Percentiles rank a stretch among this genome's conserved stretches.
These are phyloP conservation scores for Albizia julibrissin DNA, from an alignment of 306 rosid genomes.

Conservation along the genomic window DNA sequence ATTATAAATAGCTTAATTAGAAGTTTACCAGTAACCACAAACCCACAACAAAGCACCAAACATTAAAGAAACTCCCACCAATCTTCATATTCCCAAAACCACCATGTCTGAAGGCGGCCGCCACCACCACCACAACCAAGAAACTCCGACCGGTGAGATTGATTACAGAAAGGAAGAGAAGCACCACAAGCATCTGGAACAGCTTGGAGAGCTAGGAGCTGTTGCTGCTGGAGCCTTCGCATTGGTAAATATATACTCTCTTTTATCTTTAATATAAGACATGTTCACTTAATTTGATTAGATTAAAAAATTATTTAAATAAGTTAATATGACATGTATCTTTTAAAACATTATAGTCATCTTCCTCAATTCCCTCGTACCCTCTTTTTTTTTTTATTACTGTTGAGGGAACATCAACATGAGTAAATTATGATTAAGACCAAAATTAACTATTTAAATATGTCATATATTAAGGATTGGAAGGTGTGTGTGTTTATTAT, in stretches of 20 bases:
- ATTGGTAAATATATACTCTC: neutral
- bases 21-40: neutral
- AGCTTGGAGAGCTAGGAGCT: neutral
- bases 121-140: neutral
- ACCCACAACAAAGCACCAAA: neutral
- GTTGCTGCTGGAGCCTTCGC: neutral
- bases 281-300: too few relatives aligned
- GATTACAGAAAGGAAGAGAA: neutral
- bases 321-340: too few relatives aligned
- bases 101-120: neutral
- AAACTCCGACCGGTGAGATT: neutral
- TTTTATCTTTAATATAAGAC: too few relatives aligned
- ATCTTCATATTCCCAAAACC: neutral
- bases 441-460: too few relatives aligned
- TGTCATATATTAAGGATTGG: too few relatives aligned
- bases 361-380: too few relatives aligned
- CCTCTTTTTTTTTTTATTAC: too few relatives aligned
- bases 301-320: too few relatives aligned
- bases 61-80: neutral
- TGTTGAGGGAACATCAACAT: too few relatives aligned
- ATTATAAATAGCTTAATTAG: neutral
- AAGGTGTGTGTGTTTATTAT: too few relatives aligned
- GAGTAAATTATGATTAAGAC: too few relatives aligned
- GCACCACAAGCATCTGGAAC: neutral
- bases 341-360: too few relatives aligned